These are phyloP conservation scores for Alternaria triticimaculans DNA, from an alignment of 2,329 filamentous ascomycete genomes.

Conservation along the genomic window DNA sequence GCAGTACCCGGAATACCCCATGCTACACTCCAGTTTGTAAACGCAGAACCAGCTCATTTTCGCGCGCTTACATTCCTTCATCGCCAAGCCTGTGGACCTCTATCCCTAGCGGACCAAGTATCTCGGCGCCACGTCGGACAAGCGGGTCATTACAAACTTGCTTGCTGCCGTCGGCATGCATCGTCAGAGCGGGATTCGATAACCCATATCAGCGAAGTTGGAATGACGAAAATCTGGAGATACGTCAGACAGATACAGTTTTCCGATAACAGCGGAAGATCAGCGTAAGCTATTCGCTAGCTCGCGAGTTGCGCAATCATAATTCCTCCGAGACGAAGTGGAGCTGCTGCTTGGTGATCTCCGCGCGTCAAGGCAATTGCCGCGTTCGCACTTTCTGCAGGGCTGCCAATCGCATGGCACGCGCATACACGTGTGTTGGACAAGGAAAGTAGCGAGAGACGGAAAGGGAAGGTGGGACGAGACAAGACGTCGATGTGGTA, in stretches of 20 bases:
- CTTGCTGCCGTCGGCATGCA: not conserved
- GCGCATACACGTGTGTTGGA: not conserved
- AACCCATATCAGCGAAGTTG: not conserved
- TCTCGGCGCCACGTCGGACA: slow-evolving; percentile 11
- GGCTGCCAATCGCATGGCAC: slow-evolving; percentile 6
- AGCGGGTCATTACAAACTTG: not conserved
- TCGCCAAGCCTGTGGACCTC: not conserved
- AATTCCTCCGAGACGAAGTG: not conserved
- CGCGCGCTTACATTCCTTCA: not conserved
- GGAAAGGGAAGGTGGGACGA: not conserved
- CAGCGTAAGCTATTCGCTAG: slow-evolving; percentile 2
- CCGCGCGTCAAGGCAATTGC: not conserved
- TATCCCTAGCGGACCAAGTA: not conserved
- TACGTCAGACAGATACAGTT: slow-evolving; percentile 8
- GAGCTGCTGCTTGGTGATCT: slow-evolving; percentile 1
- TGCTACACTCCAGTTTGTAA: not conserved
- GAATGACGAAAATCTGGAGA: not conserved
- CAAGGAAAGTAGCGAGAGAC: not conserved
- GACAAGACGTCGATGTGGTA: not conserved
- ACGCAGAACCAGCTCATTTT: not conserved
- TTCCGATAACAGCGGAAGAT: slow-evolving; percentile 6
- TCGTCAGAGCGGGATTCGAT: slow-evolving; percentile 1
- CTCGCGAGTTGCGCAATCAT: slow-evolving; percentile 8
- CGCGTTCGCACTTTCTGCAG: slow-evolving; percentile 1
- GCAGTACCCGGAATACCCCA: not conserved